These are phyloP conservation scores for Vigna radiata DNA, from an alignment of 306 rosid species.

Conservation along the genomic window DNA sequence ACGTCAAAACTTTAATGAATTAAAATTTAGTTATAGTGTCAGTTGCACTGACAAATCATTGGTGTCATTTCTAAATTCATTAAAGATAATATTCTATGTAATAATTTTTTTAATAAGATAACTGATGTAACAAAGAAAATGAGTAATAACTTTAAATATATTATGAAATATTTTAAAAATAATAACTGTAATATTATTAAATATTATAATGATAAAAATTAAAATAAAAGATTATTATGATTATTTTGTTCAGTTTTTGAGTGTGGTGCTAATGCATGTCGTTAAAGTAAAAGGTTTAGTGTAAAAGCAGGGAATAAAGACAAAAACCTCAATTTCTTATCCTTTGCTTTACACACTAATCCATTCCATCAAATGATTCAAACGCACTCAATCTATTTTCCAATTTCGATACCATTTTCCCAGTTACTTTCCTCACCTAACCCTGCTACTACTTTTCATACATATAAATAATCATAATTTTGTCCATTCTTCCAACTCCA, in stretches of 20 bases:
- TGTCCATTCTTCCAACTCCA: slow-evolving; percentile 34
- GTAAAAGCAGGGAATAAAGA: slow-evolving; percentile 47
- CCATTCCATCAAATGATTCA: slow-evolving; percentile 45
- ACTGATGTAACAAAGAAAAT: not conserved
- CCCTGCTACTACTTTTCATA: slow-evolving; percentile 33
- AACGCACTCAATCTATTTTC: slow-evolving; percentile 48
- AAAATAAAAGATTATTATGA: not conserved
- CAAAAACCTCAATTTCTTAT: slow-evolving; percentile 43
- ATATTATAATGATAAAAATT: not conserved
- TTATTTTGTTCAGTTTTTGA: not conserved
- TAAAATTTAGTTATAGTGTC: not conserved
- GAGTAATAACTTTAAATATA: not conserved
- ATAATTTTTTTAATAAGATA: not conserved
- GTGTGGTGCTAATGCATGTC: slow-evolving; percentile 6
- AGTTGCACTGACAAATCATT: too few species aligned
- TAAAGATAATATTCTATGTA: too few species aligned
- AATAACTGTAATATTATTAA: too few species aligned
- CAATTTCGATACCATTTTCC: slow-evolving; percentile 39
- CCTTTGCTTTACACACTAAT: slow-evolving; percentile 49
- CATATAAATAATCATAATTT: not conserved
- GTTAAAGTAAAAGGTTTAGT: slow-evolving; percentile 46
- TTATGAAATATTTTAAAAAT: not conserved
- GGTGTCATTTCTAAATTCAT: too few species aligned
- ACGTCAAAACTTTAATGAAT: not conserved
- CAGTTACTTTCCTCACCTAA: slow-evolving; percentile 56